A percentile compares a stretch with the other conserved stretches of the same genome.
Evolutionary conservation across 805 yeast species (phyloP).

Genomic region (Saturnispora saitoi): DNA sequence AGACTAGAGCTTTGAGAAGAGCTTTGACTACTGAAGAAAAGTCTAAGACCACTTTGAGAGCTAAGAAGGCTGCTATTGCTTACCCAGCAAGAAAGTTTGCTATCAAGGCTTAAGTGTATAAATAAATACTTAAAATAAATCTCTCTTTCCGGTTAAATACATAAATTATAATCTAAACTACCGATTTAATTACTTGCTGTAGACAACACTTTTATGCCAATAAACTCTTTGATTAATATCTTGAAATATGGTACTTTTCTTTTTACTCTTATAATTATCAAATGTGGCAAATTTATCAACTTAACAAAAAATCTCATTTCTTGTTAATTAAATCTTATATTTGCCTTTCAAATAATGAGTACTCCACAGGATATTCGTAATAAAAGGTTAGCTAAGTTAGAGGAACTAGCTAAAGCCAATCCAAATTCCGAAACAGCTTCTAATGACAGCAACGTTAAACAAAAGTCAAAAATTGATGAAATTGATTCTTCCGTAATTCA

Average conservation of each 20-base stretch:
- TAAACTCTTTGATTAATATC: no score
- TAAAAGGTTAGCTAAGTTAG: conserved; percentile 42
- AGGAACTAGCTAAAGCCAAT: conserved; percentile 11
- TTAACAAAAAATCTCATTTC: background rate
- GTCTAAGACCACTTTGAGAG: conserved; percentile 73
- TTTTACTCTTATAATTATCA: background rate
- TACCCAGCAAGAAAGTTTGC: conserved; percentile 99
- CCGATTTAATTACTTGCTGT: background rate
- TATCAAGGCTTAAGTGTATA: conserved; percentile 77
- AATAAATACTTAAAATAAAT: background rate
- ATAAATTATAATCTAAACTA: background rate
- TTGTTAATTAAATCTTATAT: no score
- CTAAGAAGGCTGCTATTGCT: conserved; percentile 85
- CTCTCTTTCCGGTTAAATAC: conserved; percentile 13
- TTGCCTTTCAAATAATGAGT: conserved; percentile 9
- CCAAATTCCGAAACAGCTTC: background rate
- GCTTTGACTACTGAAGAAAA: conserved; percentile 84
- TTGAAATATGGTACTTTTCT: no score
- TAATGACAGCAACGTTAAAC: background rate
- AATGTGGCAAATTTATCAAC: conserved; percentile 4
- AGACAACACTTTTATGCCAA: no score
- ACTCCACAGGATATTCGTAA: conserved; percentile 29
- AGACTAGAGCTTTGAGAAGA: conserved; percentile 99
- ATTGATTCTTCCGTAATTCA: background rate
- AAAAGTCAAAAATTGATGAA: background rate